phyloP scores from a whole-genome alignment of 2,329 filamentous ascomycete species.

The Tolypocladium cylindrosporum region DNA sequence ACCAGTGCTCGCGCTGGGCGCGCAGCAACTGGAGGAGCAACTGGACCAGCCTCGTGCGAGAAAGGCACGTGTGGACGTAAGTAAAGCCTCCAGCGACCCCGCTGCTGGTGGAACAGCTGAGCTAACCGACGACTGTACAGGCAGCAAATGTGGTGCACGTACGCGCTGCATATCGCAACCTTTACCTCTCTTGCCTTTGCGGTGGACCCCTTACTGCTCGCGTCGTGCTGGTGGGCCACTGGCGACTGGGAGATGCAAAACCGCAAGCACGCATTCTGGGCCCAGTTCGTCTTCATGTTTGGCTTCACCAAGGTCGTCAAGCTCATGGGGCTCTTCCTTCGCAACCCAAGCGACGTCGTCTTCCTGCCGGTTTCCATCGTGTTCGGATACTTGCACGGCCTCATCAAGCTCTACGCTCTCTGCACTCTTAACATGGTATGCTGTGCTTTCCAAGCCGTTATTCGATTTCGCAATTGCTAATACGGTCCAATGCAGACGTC shows the following conservation, averaged over 20 bases:
- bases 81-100: not conserved
- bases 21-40: constrained; percentile 98
- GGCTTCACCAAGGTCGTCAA: constrained; percentile 84
- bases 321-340: constrained; percentile 74
- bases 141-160: constrained; percentile 86
- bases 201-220: constrained; percentile 65
- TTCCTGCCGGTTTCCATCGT: constrained; percentile 77
- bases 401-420: constrained; percentile 85
- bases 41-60: constrained; percentile 76
- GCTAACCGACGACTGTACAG: constrained; percentile 32
- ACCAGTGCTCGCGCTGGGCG: constrained; percentile 90
- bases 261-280: constrained; percentile 46
- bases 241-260: constrained; percentile 43
- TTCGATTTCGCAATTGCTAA: not conserved
- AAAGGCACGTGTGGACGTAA: constrained; percentile 78
- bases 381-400: constrained; percentile 87
- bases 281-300: constrained; percentile 65
- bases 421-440: constrained; percentile 75
- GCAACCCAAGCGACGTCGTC: constrained; percentile 71
- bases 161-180: constrained; percentile 85
- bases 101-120: not conserved
- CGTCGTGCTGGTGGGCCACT: constrained; percentile 59
- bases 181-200: constrained; percentile 80
- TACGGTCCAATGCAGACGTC: constrained; percentile 55
- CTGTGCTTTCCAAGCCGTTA: constrained; percentile 11